phyloP scores from a whole-genome alignment of 306 rosid species.

The Gastrolobium bilobum region DNA sequence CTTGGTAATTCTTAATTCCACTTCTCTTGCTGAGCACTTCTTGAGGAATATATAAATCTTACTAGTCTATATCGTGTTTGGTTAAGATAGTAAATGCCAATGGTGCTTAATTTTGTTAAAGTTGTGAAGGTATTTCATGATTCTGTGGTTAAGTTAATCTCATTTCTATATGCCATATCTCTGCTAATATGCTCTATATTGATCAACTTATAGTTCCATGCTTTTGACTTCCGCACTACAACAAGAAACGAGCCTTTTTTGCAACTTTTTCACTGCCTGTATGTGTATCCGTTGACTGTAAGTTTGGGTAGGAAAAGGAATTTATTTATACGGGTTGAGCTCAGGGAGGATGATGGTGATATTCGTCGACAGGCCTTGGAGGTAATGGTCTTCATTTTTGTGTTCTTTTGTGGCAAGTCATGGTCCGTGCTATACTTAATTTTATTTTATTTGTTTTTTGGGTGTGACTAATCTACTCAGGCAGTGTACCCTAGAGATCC shows the following conservation, averaged over 20 bases:
- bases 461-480: conserved; percentile 60
- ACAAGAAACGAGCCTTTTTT: conserved; percentile 96
- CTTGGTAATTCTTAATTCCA: conserved; percentile 25
- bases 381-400: conserved; percentile 56
- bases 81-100: conserved; percentile 37
- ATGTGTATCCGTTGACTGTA: conserved; percentile 91
- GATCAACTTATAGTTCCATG: conserved; percentile 85
- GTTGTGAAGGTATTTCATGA: conserved; percentile 8
- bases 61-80: conserved; percentile 37
- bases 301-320: conserved; percentile 97
- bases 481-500: conserved; percentile 90
- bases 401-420: conserved; percentile 10
- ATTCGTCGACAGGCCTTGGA: conserved; percentile 90
- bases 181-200: conserved; percentile 45
- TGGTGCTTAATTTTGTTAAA: conserved; percentile 15
- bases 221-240: conserved; percentile 97
- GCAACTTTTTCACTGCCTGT: conserved; percentile 98
- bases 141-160: conserved; percentile 37
- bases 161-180: conserved; percentile 40
- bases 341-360: conserved; percentile 93
- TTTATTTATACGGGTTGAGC: conserved; percentile 88
- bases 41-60: conserved; percentile 20
- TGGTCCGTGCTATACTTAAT: conserved; percentile 19
- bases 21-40: conserved; percentile 31
- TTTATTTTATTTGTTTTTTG: conserved; percentile 40